Evolutionary conservation across 1,284 basidiomycete species (phyloP).

Genomic region (Hemileia vastatrix): DNA sequence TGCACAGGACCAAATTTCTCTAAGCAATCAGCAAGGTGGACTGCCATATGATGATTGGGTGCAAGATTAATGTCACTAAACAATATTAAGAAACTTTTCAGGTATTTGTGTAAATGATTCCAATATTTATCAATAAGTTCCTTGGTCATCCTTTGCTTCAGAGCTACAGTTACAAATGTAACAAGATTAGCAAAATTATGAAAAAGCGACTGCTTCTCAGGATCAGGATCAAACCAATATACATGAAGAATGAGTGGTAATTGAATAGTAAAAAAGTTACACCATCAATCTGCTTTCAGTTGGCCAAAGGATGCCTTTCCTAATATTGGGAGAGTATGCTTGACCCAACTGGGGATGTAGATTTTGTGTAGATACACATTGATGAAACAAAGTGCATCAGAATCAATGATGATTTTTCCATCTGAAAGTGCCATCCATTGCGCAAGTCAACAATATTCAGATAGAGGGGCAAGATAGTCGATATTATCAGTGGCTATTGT

Average conservation of each 20-base stretch:
- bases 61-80: background rate
- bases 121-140: background rate
- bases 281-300: slow-evolving; percentile 25
- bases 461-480: too few species aligned
- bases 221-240: background rate
- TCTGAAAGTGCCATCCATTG: background rate
- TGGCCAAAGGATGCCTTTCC: slow-evolving; percentile 13
- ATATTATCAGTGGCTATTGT: too few species aligned
- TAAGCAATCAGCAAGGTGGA: slow-evolving; percentile 7
- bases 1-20: slow-evolving; percentile 9
- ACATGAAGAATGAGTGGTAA: slow-evolving; percentile 13
- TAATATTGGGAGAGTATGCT: background rate
- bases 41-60: slow-evolving; percentile 19
- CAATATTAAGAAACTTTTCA: background rate
- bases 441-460: background rate
- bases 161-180: slow-evolving; percentile 5
- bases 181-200: slow-evolving; percentile 12
- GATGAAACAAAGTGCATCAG: background rate
- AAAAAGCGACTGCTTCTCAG: background rate
- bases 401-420: background rate
- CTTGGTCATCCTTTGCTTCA: background rate
- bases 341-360: slow-evolving; percentile 11
- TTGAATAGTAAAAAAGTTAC: slow-evolving; percentile 11
- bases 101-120: slow-evolving; percentile 1
- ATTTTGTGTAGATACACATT: background rate